A percentile compares a stretch with the other conserved stretches of the same genome.
phyloP scores from a whole-genome alignment of 768 basidiomycete genomes.

The Psilocybe sp. region DNA sequence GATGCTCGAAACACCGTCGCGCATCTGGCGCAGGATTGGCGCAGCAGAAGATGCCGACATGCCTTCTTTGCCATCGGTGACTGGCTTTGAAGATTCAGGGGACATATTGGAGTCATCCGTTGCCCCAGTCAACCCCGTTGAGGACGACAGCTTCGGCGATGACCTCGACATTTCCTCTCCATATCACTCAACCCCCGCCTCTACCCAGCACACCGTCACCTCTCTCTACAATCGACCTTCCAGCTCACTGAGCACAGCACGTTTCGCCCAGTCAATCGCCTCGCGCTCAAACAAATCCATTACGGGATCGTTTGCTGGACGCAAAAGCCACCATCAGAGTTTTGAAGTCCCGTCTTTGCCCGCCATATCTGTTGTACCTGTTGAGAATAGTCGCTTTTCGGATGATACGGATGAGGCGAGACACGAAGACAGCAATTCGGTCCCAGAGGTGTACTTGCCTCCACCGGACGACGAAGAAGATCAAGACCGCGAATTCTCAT shows the following conservation, averaged over 20 bases:
- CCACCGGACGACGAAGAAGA: constrained; percentile 42
- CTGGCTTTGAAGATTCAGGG: constrained; percentile 64
- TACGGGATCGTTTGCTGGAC: constrained; percentile 25
- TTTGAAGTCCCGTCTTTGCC: constrained; percentile 65
- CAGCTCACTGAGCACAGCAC: constrained; percentile 45
- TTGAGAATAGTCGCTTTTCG: constrained; percentile 29
- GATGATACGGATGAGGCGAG: constrained; percentile 34
- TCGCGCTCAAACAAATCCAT: constrained; percentile 54
- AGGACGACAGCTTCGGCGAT: constrained; percentile 37
- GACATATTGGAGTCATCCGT: constrained; percentile 31
- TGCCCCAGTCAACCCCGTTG: constrained; percentile 21
- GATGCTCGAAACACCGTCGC: constrained; percentile 76
- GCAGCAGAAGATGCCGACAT: constrained; percentile 72
- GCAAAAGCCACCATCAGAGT: constrained; percentile 37
- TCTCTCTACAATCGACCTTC: constrained; percentile 46
- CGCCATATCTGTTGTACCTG: constrained; percentile 27
- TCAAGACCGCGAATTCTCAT: constrained; percentile 41
- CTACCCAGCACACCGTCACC: constrained; percentile 41
- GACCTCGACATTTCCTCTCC: constrained; percentile 45
- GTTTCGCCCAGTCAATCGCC: constrained; percentile 45
- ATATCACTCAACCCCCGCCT: constrained; percentile 64
- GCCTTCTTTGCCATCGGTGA: constrained; percentile 79
- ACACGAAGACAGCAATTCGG: constrained; percentile 41
- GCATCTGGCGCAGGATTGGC: constrained; percentile 83
- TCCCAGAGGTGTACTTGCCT: constrained; percentile 53